Evolutionary conservation across 2,329 filamentous ascomycete species (phyloP).

Genomic region (Pseudogymnoascus sp.): DNA sequence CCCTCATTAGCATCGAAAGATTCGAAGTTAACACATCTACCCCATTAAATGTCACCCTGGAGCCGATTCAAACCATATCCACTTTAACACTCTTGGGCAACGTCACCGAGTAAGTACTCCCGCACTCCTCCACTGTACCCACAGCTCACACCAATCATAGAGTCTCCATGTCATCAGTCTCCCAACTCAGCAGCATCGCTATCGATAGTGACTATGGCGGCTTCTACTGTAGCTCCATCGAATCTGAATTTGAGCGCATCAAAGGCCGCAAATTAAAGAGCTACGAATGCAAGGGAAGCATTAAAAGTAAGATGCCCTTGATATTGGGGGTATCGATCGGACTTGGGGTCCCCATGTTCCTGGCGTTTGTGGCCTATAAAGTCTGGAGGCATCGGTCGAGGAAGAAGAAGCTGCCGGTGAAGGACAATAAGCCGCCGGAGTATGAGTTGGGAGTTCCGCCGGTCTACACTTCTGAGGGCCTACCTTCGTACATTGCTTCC

Average conservation of each 20-base stretch:
- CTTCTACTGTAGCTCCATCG: neutral
- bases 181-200: neutral
- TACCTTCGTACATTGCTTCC: neutral
- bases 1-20: neutral
- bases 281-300: neutral
- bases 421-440: neutral
- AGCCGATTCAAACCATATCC: neutral
- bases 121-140: neutral
- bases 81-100: no score
- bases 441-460: neutral
- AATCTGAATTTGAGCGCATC: neutral
- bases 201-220: neutral
- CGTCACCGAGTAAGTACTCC: neutral
- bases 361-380: neutral
- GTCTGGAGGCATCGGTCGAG: neutral
- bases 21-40: neutral
- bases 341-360: neutral
- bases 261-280: neutral
- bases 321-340: neutral
- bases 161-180: no score
- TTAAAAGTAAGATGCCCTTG: neutral
- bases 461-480: neutral
- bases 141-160: neutral
- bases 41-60: neutral
- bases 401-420: neutral